Base-by-base conservation (phyloP, 305 asterid genomes). In the Coffea humblotiana region DNA sequence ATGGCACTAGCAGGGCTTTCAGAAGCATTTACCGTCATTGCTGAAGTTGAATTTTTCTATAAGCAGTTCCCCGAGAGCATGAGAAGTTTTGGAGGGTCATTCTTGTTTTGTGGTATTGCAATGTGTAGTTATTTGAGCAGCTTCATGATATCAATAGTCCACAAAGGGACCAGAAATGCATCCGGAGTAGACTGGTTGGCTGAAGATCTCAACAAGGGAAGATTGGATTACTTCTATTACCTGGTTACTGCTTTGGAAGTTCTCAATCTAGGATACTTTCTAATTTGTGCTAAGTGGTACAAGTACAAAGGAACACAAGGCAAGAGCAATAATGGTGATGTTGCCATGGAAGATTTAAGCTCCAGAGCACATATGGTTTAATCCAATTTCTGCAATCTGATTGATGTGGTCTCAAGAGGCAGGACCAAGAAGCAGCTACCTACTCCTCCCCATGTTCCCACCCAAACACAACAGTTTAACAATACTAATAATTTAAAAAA, bases 41-140 rank as follows among this genome's bases (percentile, higher is more conserved):
- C 92, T 0, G 86, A 84, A 64, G 35, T 87, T 8, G 98, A 92
- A 82, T 87, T 92, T 15, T 91, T 63, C 10, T 92, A 92, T 90
- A 92, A 92, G 77, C 92, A 94, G 85, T 94, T 90, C 69, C 98
- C 98, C 0, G 98, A 94, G 84, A 94, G 87, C 69, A 92, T 94
- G 98, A 84, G 97, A 89, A 94, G 97, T 74, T 87, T 94, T 13
- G 95, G 86, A 0, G 88, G 90, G 4, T 87, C 96, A 0, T 89
- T 92, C 72, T 16, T 92, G 83, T 94, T 88, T 52, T 81, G 87
- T 18, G 94, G 94, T 0, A 48, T 85, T 0, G 97, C 95, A 0
- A 15, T 83, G 3, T 79, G 92, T 15, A 90, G 87, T 78, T 94
- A 91, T 70, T 43, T 90, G 48, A 88, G 87, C 25, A 94, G 95